Percentiles rank a stretch among this genome's conserved stretches.
These are phyloP conservation scores for Candida multigemmis DNA, from an alignment of 805 yeast species.

Conservation along the genomic window DNA sequence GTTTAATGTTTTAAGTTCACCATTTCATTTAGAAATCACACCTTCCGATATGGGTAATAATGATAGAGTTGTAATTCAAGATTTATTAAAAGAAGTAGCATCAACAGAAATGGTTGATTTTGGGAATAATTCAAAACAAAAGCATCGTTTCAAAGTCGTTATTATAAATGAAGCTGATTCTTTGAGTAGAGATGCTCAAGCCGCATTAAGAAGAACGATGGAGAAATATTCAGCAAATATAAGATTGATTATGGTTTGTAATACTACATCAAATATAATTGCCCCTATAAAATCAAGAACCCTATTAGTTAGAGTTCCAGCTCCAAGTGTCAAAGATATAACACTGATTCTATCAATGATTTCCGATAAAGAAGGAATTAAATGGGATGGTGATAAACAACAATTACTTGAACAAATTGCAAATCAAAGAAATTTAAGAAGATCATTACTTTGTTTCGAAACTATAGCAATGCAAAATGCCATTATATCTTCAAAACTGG, in stretches of 20 bases:
- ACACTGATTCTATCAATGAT: constrained; percentile 44
- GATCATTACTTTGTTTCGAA: constrained; percentile 71
- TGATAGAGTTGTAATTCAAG: constrained; percentile 92
- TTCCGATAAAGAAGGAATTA: constrained; percentile 45
- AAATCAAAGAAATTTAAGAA: constrained; percentile 59
- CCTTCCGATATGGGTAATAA: constrained; percentile 96
- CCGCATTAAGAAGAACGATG: constrained; percentile 93
- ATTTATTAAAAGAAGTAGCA: constrained; percentile 86
- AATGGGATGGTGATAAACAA: constrained; percentile 25
- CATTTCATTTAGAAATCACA: constrained; percentile 87
- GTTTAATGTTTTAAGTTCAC: constrained; percentile 86
- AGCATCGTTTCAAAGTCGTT: constrained; percentile 65
- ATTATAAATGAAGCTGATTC: constrained; percentile 89
- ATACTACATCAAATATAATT: constrained; percentile 84
- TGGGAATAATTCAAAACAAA: constrained; percentile 32
- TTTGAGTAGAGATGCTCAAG: constrained; percentile 87
- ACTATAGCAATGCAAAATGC: constrained; percentile 70
- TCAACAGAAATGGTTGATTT: constrained; percentile 94
- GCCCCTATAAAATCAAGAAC: constrained; percentile 94
- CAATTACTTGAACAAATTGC: constrained; percentile 45
- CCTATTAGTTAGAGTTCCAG: constrained; percentile 74
- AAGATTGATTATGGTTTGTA: constrained; percentile 76
- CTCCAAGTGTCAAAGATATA: constrained; percentile 64
- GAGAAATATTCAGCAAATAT: constrained; percentile 87
- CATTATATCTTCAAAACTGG: constrained; percentile 28